Evolutionary conservation across 768 basidiomycete species (phyloP).

Genomic region (Boletus vermiculosoides): DNA sequence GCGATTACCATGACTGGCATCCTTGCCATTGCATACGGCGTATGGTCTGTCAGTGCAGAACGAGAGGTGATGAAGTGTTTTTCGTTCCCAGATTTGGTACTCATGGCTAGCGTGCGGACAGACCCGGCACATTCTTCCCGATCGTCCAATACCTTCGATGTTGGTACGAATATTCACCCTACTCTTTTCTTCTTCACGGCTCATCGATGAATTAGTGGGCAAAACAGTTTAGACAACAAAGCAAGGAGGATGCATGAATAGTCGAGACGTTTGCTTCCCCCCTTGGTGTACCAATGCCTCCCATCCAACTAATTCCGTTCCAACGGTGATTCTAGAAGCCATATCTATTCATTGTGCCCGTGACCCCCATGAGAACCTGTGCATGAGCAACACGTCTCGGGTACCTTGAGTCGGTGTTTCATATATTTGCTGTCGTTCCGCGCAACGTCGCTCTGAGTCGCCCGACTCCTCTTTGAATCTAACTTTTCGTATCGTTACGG

Average conservation of each 20-base stretch:
- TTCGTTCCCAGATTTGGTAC: not conserved
- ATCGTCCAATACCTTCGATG: conserved; percentile 76
- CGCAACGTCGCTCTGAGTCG: conserved; percentile 39
- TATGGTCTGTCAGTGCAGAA: conserved; percentile 73
- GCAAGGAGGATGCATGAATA: conserved; percentile 13
- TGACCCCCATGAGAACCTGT: not conserved
- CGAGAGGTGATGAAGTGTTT: conserved; percentile 57
- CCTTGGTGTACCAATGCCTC: not conserved
- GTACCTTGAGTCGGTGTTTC: not conserved
- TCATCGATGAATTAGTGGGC: conserved; percentile 41
- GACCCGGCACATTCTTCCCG: conserved; percentile 60
- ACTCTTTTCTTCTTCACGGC: not conserved
- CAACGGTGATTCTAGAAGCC: not conserved
- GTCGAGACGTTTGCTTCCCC: not conserved
- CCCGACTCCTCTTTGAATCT: conserved; percentile 37
- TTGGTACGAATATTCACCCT: conserved; percentile 45
- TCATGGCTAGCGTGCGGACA: conserved; percentile 29
- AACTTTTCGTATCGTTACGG: conserved; percentile 29
- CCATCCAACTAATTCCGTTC: not conserved
- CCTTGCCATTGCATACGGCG: conserved; percentile 57
- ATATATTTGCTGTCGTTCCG: conserved; percentile 33
- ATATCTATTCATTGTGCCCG: conserved; percentile 5
- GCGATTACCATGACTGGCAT: conserved; percentile 70
- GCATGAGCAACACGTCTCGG: not conserved
- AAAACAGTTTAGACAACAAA: conserved; percentile 43